Evolutionary conservation across 2,329 filamentous ascomycete genomes (phyloP).

Genomic region (Teratosphaeria viscida): DNA sequence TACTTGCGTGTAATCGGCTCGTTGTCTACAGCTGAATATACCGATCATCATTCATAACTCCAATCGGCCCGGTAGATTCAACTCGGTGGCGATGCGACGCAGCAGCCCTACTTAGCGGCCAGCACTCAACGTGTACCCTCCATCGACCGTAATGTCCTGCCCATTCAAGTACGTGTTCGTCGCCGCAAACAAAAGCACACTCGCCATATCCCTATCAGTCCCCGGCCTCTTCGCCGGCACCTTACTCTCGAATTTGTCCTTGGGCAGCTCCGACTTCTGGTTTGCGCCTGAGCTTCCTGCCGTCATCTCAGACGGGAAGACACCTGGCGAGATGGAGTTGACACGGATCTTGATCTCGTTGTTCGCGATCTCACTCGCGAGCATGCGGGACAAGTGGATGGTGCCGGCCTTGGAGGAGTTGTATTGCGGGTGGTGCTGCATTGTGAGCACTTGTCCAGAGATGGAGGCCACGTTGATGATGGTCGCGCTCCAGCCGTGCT

Average conservation of each 20-base stretch:
- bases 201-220: slow-evolving; percentile 49
- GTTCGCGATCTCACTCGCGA: slow-evolving; percentile 44
- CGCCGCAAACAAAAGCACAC: slow-evolving; percentile 45
- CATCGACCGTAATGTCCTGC: slow-evolving; percentile 42
- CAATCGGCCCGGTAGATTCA: no score
- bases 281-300: slow-evolving; percentile 40
- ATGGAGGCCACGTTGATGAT: slow-evolving; percentile 40
- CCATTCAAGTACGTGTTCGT: slow-evolving; percentile 42
- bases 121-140: slow-evolving; percentile 39
- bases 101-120: slow-evolving; percentile 10
- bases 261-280: slow-evolving; percentile 45
- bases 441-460: slow-evolving; percentile 35
- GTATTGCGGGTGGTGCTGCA: slow-evolving; percentile 39
- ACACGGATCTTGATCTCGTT: slow-evolving; percentile 44
- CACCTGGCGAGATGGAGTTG: slow-evolving; percentile 45
- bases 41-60: background rate
- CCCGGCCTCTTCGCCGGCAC: slow-evolving; percentile 44
- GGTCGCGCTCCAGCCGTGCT: slow-evolving; percentile 33
- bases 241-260: slow-evolving; percentile 41
- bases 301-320: slow-evolving; percentile 51
- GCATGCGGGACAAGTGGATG: slow-evolving; percentile 46
- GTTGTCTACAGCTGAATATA: background rate
- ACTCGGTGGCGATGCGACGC: no score
- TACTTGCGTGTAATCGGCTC: background rate
- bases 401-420: slow-evolving; percentile 38